Evolutionary conservation across 768 basidiomycete species (phyloP), one percentile per base, ranked within the genome.

Genomic region (Tephrocybe sp.): DNA sequence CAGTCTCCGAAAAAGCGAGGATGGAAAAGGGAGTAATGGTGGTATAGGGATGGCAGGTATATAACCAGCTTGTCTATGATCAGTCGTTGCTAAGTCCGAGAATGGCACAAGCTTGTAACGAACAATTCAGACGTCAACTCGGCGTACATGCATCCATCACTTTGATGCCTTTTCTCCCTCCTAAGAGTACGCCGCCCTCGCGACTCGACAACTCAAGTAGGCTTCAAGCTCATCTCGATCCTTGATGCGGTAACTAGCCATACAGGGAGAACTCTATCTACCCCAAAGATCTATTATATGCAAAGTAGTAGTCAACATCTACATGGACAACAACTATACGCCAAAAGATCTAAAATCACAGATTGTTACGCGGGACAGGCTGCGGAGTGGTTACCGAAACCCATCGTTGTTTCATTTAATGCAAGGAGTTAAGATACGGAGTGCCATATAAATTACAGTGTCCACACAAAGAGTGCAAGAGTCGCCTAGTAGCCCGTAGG

Each of bases 401-500:
- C 40, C 32, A 11, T 9, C 14, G 19, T 13, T 22, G 39, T 54
- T 50, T 44, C 45, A 36, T 26, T 39, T 42, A 43, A 36, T 53
- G 52, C 39, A 55, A 60, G 52, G 35, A 33, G 45, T 45, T 60
- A 57, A 44, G 44, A 56, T 60, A 52, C 54, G 52, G 51, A 48
- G 55, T 56, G 53, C 34, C 51, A 62, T 67, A 70, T 67, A 64
- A 64, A 63, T 60, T 74, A 74, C 71, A 72, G 54, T 62, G 70
- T 71, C 65, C 68, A 44, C 33, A 35, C 44, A 48, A 55, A 34
- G 39, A 48, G 40, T 49, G 36, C 42, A 22, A 32, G 54, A 49
- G 20, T 41, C 13, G 41, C 61, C 69, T 76, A 88, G 64, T 92
- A 90, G 35, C 91, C 91, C 49, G 85, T 79, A 6, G 91, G 91